Evolutionary conservation across 768 basidiomycete species (phyloP), one percentile per base, ranked within the genome.

Genomic region (Hebeloma cylindrosporum): DNA sequence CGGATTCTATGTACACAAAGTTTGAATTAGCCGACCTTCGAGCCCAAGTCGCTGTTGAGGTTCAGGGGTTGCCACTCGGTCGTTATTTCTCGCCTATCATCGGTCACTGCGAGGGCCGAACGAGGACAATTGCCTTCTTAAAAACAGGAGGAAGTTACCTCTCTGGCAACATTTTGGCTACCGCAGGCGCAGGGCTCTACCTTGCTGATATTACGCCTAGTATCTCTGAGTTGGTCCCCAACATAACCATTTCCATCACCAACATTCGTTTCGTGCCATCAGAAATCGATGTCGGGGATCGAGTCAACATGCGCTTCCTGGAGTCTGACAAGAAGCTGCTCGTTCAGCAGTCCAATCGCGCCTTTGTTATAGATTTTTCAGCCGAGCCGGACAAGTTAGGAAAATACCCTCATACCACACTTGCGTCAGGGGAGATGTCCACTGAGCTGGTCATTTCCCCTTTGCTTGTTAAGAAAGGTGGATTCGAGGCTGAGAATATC

Each of bases 141-240:
- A 85, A 83, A 63, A 76, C 74, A 4, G 72, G 69, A 0, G 85
- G 83, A 0, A 79, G 78, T 51, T 58, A 66, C 27, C 65, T 86
- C 25, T 82, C 82, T 0, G 86, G 85, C 1, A 55, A 82, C 48
- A 65, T 85, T 23, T 69, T 87, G 10, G 85, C 85, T 8, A 87
- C 83, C 2, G 79, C 79, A 5, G 69, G 69, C 25, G 60, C 74
- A 10, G 85, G 85, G 3, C 68, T 88, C 17, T 88, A 86, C 60
- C 53, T 87, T 42, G 85, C 75, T 9, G 72, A 82, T 22, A 60
- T 88, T 47, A 69, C 64, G 2, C 66, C 85, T 7, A 80, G 82
- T 7, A 55, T 63, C 2, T 28, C 44, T 13, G 51, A 47, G 8
- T 56, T 58, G 3, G 49, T 54, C 41, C 48, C 40, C 37, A 44